Percentiles rank a stretch among this genome's conserved stretches.
Evolutionary conservation across 169 alveolate genomes (phyloP).

Genomic region (Eimeria nieschulzi): DNA sequence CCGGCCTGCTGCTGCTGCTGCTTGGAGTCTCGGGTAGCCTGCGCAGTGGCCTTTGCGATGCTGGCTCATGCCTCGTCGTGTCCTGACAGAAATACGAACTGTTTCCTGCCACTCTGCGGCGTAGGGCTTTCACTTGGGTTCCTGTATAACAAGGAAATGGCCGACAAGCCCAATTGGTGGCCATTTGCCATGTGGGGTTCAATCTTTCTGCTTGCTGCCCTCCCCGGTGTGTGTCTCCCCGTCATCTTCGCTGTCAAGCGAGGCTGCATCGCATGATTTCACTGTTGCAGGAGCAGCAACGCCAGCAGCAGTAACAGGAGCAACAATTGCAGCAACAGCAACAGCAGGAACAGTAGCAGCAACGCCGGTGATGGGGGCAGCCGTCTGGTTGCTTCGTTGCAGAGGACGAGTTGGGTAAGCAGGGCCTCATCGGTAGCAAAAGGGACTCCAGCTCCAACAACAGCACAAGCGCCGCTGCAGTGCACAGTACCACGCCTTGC

Average conservation of each 20-base stretch:
- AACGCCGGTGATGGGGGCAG: no score
- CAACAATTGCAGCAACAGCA: not conserved
- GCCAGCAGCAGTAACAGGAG: not conserved
- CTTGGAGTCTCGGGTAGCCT: no score
- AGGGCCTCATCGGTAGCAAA: no score
- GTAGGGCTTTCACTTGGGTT: slow-evolving; percentile 84
- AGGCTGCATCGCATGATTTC: slow-evolving; percentile 29
- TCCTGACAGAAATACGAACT: not conserved
- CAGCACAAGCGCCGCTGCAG: no score
- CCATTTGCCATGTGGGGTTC: slow-evolving; percentile 35
- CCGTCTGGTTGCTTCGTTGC: no score
- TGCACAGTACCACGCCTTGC: no score
- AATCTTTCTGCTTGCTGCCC: slow-evolving; percentile 28
- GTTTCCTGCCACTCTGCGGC: not conserved
- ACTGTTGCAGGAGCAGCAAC: slow-evolving; percentile 3
- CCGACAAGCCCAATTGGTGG: slow-evolving; percentile 85
- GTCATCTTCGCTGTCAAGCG: slow-evolving; percentile 66
- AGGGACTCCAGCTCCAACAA: no score
- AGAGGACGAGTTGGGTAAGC: no score
- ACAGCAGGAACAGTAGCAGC: no score
- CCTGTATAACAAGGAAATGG: slow-evolving; percentile 80
- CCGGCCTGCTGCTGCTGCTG: no score
- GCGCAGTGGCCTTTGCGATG: no score
- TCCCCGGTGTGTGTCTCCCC: slow-evolving; percentile 64
- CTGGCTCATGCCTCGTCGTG: not conserved